phyloP scores from a whole-genome alignment of 2,329 filamentous ascomycete species.

The Epichloe scottii region DNA sequence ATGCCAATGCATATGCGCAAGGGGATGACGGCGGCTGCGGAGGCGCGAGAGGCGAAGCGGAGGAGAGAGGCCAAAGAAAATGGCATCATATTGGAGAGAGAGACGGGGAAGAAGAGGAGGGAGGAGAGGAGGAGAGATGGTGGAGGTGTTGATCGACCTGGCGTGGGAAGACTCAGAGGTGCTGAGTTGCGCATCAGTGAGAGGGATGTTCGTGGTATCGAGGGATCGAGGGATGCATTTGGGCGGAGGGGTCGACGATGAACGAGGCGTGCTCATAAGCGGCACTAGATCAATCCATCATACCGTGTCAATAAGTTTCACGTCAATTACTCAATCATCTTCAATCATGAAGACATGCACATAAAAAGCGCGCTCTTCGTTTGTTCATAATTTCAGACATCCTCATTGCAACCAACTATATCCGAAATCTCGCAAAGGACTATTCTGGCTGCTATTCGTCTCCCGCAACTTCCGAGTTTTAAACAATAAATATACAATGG shows the following conservation, averaged over 20 bases:
- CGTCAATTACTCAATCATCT: not conserved
- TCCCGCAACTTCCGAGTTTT: conserved; percentile 5
- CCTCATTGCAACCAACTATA: not conserved
- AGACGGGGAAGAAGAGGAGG: conserved; percentile 25
- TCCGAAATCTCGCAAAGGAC: not conserved
- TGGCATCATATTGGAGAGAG: conserved; percentile 71
- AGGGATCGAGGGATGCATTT: conserved; percentile 36
- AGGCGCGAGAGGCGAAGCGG: conserved; percentile 54
- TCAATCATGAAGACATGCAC: not conserved
- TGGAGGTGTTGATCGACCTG: conserved; percentile 61
- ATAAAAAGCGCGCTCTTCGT: not conserved
- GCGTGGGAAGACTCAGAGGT: conserved; percentile 66
- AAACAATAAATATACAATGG: conserved; percentile 20
- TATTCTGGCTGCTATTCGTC: not conserved
- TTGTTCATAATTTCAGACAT: conserved; percentile 10
- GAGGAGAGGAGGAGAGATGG: conserved; percentile 34
- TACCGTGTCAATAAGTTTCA: too few species aligned
- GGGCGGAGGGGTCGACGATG: conserved; percentile 22
- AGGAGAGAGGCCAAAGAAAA: conserved; percentile 76
- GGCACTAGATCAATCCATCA: not conserved
- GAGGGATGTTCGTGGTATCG: conserved; percentile 61
- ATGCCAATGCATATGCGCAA: conserved; percentile 84
- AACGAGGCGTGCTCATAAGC: not conserved
- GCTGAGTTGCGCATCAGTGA: conserved; percentile 70
- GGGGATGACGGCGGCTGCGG: conserved; percentile 64